phyloP scores from a whole-genome alignment of 208 protist genomes.

The Leishmania lainsoni region DNA sequence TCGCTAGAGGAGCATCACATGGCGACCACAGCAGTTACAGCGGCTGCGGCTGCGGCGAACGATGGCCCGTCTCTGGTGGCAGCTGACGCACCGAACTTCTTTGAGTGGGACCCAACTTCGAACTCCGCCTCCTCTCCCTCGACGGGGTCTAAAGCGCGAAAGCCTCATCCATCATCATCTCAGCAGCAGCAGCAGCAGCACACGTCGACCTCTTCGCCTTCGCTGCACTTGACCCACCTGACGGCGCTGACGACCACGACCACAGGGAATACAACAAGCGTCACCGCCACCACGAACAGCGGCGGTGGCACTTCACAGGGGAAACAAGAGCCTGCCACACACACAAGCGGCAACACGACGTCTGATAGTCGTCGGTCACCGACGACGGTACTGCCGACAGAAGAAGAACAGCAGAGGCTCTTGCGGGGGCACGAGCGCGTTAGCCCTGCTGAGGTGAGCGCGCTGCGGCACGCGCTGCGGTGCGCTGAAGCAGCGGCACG shows the following conservation, averaged over 20 bases:
- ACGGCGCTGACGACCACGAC: conserved; percentile 12
- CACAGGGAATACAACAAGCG: not conserved
- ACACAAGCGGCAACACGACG: conserved; percentile 2
- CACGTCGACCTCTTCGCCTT: conserved; percentile 23
- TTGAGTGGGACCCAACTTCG: conserved; percentile 77
- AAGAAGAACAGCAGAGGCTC: conserved; percentile 2
- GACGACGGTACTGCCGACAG: conserved; percentile 18
- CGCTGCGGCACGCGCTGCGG: conserved; percentile 30
- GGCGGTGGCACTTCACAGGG: not conserved
- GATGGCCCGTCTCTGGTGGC: not conserved
- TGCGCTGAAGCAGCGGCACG: conserved; percentile 10
- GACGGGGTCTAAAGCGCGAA: not conserved
- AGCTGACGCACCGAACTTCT: conserved; percentile 20
- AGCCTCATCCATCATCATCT: not conserved
- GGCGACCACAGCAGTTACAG: not conserved
- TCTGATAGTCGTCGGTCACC: conserved; percentile 21
- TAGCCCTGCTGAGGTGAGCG: conserved; percentile 21
- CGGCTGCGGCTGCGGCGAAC: not conserved
- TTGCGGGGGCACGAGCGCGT: not conserved
- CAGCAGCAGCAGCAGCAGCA: conserved; percentile 18
- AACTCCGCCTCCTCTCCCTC: conserved; percentile 33
- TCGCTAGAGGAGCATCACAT: not conserved
- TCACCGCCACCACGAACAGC: not conserved
- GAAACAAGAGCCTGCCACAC: not conserved
- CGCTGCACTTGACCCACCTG: conserved; percentile 26